phyloP scores from a whole-genome alignment of 2,329 filamentous ascomycete genomes.

The Aphanoascus verrucosus region DNA sequence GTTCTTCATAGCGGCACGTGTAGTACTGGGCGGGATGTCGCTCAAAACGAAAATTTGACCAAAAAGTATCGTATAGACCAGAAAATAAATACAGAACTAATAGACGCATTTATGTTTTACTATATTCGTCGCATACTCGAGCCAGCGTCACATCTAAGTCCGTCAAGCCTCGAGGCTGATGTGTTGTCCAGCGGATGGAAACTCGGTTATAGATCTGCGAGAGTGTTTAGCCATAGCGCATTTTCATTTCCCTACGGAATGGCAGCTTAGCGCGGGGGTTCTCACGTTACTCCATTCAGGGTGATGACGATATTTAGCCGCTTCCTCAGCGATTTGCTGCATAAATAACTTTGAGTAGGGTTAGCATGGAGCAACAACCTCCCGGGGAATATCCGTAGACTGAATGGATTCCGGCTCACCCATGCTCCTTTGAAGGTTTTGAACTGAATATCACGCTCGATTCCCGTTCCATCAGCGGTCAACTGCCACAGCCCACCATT shows the following conservation, averaged over 20 bases:
- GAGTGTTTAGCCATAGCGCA: neutral
- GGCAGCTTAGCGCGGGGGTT: neutral
- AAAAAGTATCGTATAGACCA: neutral
- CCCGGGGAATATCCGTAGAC: too few species aligned
- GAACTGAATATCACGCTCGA: conserved; percentile 5
- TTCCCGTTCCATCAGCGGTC: conserved; percentile 1
- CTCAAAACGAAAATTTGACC: conserved; percentile 23
- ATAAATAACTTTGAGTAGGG: conserved; percentile 2
- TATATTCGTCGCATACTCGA: conserved; percentile 2
- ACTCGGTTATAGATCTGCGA: conserved; percentile 8
- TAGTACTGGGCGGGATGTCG: conserved; percentile 25
- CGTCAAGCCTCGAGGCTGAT: conserved; percentile 2
- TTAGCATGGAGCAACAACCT: neutral
- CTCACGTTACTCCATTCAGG: conserved; percentile 10
- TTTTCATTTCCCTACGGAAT: neutral
- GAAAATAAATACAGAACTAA: too few species aligned
- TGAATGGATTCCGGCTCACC: conserved; percentile 5
- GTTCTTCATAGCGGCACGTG: conserved; percentile 31
- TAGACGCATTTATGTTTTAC: too few species aligned
- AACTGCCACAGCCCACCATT: conserved; percentile 5
- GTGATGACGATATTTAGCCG: conserved; percentile 7
- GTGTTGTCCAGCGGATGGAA: conserved; percentile 8
- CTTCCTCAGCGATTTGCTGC: neutral
- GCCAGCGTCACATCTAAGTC: conserved; percentile 4
- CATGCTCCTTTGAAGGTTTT: conserved; percentile 4